A percentile compares a stretch with the other conserved stretches of the same genome.
Conservation (phyloP, 306 rosid genomes). For the Cercis canadensis region DNA sequence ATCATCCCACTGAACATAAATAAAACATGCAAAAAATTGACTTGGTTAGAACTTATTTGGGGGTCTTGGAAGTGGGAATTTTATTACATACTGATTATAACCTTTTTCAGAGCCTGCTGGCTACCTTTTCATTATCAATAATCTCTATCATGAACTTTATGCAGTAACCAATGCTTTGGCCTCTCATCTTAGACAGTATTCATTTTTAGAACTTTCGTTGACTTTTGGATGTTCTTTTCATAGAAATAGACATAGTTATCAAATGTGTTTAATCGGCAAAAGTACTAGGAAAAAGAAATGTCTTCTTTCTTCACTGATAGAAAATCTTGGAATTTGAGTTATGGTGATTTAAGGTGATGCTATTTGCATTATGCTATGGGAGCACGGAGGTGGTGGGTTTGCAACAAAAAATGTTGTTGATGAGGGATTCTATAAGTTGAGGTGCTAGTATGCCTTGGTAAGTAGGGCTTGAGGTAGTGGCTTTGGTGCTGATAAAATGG, state of each 20-base stretch:
- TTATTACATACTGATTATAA: too few species aligned
- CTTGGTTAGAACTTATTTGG: neutral
- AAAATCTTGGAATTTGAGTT: neutral
- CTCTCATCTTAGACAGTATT: neutral
- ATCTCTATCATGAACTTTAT: neutral
- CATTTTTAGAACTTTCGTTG: neutral
- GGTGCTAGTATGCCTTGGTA: neutral
- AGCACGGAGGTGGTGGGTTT: slow-evolving; percentile 10
- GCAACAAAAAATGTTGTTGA: neutral
- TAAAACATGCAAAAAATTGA: slow-evolving; percentile 1
- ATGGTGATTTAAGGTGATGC: neutral
- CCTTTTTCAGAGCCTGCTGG: neutral
- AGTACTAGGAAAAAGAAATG: neutral
- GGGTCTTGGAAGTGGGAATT: too few species aligned
- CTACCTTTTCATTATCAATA: neutral
- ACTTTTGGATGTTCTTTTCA: neutral
- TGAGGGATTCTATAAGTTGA: neutral
- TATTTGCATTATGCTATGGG: neutral
- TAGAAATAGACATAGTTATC: neutral
- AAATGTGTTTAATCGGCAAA: neutral
- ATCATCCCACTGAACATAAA: neutral
- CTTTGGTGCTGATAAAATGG: neutral
- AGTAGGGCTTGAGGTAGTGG: slow-evolving; percentile 7
- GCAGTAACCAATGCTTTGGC: neutral
- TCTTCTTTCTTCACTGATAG: neutral